These are phyloP conservation scores for Dillenia suffruticosa DNA, from an alignment of 164 flowering plant genomes.

Conservation along the genomic window DNA sequence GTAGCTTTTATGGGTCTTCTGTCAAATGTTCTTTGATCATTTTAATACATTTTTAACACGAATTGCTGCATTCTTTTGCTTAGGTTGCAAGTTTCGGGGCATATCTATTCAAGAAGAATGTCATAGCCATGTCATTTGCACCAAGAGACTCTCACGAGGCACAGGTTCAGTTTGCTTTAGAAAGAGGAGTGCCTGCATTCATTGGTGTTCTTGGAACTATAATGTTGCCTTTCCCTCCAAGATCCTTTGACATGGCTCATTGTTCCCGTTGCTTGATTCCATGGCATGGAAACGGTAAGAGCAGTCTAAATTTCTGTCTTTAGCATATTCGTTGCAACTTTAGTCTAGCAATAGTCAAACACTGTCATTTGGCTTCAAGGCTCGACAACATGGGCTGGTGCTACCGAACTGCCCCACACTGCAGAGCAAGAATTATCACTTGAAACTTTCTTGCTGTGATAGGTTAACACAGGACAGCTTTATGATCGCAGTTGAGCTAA, in stretches of 20 bases:
- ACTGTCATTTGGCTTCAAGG: too few species aligned
- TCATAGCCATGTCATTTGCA: conserved; percentile 52
- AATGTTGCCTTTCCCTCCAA: conserved; percentile 41
- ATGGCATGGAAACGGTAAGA: conserved; percentile 46
- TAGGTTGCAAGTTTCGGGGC: conserved; percentile 56
- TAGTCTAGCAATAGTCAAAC: too few species aligned
- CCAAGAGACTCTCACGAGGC: conserved; percentile 57
- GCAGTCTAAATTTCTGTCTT: too few species aligned
- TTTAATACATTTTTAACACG: too few species aligned
- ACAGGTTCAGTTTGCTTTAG: conserved; percentile 47
- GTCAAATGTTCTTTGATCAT: too few species aligned
- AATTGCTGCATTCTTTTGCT: background rate
- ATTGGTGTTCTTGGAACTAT: conserved; percentile 53
- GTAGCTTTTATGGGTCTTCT: background rate
- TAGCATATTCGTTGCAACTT: too few species aligned
- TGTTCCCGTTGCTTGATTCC: conserved; percentile 37
- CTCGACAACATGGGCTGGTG: too few species aligned
- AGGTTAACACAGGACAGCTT: too few species aligned
- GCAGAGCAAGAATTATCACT: too few species aligned
- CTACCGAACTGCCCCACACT: too few species aligned
- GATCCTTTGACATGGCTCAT: conserved; percentile 50
- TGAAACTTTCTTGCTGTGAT: too few species aligned
- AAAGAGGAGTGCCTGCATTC: conserved; percentile 52
- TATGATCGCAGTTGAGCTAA: too few species aligned
- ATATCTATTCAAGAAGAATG: conserved; percentile 41